These are phyloP conservation scores for Geosiphon pyriformis DNA, from an alignment of 192 early-diverging fungal genomes.

Conservation along the genomic window DNA sequence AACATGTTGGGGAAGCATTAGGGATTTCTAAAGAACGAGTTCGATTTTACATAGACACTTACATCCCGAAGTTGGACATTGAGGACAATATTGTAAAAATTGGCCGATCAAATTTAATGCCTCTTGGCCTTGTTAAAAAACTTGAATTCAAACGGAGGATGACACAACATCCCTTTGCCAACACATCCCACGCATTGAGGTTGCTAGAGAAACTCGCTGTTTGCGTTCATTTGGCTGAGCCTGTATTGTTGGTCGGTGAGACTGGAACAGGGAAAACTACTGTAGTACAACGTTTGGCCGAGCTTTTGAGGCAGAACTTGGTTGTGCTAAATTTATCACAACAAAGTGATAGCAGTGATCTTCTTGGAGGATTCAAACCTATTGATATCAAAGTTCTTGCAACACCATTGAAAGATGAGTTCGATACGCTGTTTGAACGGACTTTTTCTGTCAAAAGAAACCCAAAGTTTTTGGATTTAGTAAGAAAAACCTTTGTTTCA, in stretches of 20 bases:
- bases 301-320: slow-evolving; percentile 65
- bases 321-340: slow-evolving; percentile 95
- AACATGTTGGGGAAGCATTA: slow-evolving; percentile 62
- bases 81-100: slow-evolving; percentile 38
- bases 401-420: slow-evolving; percentile 74
- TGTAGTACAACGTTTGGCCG: slow-evolving; percentile 86
- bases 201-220: slow-evolving; percentile 84
- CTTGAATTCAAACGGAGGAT: slow-evolving; percentile 29
- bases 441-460: slow-evolving; percentile 90
- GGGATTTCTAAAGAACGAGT: slow-evolving; percentile 62
- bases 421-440: slow-evolving; percentile 76
- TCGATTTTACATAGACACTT: slow-evolving; percentile 62
- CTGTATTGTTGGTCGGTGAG: slow-evolving; percentile 89
- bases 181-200: slow-evolving; percentile 73
- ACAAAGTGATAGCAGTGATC: slow-evolving; percentile 89
- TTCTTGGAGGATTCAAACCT: slow-evolving; percentile 97
- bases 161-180: slow-evolving; percentile 68
- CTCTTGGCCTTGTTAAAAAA: slow-evolving; percentile 26
- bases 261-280: slow-evolving; percentile 99
- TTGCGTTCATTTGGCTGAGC: slow-evolving; percentile 73
- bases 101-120: slow-evolving; percentile 52
- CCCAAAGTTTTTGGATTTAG: slow-evolving; percentile 74
- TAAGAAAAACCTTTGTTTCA: slow-evolving; percentile 62
- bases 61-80: slow-evolving; percentile 55
- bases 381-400: slow-evolving; percentile 79